Evolutionary conservation across 2,329 filamentous ascomycete genomes (phyloP), one percentile per base, ranked within the genome.

Genomic region (Fusarium fujikuroi): DNA sequence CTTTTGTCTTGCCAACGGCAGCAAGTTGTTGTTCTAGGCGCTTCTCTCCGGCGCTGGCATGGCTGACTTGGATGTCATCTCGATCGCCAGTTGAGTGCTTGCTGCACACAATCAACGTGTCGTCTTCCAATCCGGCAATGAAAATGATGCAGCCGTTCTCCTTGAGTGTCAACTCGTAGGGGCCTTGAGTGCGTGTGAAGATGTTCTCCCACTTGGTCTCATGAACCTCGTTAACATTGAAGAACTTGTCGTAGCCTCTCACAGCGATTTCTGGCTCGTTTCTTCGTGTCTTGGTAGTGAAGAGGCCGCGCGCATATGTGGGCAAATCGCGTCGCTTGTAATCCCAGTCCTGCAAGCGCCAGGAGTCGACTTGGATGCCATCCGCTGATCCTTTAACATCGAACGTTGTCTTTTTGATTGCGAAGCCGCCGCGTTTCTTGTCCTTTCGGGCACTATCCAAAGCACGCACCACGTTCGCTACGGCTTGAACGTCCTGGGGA

Each of bases 71-170:
- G 9, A 86, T 83, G 79, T 97, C 94, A 28, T 83, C 83, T n/a
- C 95, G 89, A 30, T 90, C 86, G 11, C 96, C 96, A 0, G 95
- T 98, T 1, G 96, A 98, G 81, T 99, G 96, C 80, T 99, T 99
- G 87, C 95, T 98, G 88, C 95, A 98, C n/a, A 99, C 95, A 12
- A 99, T 86, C 15, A 99, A 86, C 3, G 93, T 94, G 40, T 90
- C 95, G 77, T 98, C 95, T 78, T 97, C 93, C 28, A 99, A 86
- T 19, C 95, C 96, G 21, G 95, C 92, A 49, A 99, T 91, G 85
- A 99, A 99, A 76, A 99, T 98, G 82, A 99, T 99, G 82, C 96
- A 99, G n/a, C 96, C 96, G 78, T 99, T 99, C 83, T 99, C 96
- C 84, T 99, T 99, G 59, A 98, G 90, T 65, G 95, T 98, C 63